A percentile compares a stretch with the other conserved stretches of the same genome.
Evolutionary conservation across 2,329 filamentous ascomycete species (phyloP).

Genomic region (Aspergillus fumigatus): DNA sequence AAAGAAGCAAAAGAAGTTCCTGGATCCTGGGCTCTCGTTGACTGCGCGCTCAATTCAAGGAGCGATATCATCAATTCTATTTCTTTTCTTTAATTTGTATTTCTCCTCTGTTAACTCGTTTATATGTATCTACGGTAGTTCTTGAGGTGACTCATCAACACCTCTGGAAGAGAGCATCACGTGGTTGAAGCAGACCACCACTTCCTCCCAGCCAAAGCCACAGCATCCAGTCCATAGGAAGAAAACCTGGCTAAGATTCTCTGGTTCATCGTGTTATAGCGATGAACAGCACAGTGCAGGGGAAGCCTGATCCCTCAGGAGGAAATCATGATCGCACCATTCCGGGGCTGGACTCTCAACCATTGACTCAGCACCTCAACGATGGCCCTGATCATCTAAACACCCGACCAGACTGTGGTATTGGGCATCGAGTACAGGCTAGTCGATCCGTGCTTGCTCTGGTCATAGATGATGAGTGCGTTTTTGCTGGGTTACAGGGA

Average conservation of each 20-base stretch:
- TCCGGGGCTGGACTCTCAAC: conserved; percentile 29
- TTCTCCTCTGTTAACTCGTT: neutral
- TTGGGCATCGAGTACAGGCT: conserved; percentile 40
- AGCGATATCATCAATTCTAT: neutral
- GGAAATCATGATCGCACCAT: conserved; percentile 15
- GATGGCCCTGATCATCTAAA: conserved; percentile 15
- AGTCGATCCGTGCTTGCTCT: conserved; percentile 61
- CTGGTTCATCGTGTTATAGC: conserved; percentile 12
- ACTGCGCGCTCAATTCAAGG: neutral
- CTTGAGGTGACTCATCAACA: neutral
- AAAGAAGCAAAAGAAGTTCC: neutral
- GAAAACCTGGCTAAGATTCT: conserved; percentile 18
- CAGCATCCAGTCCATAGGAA: neutral
- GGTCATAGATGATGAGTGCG: conserved; percentile 70
- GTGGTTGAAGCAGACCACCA: neutral
- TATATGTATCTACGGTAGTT: neutral
- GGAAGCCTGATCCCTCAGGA: conserved; percentile 31
- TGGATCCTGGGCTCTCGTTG: neutral
- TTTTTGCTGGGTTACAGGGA: conserved; percentile 89
- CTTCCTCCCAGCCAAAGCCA: neutral
- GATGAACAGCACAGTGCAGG: conserved; percentile 29
- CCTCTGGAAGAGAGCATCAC: neutral
- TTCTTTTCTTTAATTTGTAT: neutral
- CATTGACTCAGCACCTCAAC: conserved; percentile 15
- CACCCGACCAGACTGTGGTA: conserved; percentile 31